Conservation (phyloP, 1,284 basidiomycete genomes). For the Spongiforma sp. region DNA sequence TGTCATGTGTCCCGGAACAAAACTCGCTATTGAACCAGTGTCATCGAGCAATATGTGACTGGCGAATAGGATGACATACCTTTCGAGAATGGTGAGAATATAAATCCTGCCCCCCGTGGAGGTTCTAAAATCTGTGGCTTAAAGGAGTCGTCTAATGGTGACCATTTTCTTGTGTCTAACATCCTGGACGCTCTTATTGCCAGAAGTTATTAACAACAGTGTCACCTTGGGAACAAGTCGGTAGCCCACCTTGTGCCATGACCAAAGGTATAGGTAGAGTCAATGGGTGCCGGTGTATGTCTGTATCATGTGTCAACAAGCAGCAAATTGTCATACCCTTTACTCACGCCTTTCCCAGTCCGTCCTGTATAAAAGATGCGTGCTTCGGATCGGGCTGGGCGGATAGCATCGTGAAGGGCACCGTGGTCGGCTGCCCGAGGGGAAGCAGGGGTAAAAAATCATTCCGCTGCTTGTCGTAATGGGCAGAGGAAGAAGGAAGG, state of each 20-base stretch:
- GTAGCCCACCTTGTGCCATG: background rate
- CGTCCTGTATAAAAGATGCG: background rate
- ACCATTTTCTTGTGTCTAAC: constrained; percentile 7
- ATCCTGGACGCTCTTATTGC: background rate
- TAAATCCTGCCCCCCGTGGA: no score
- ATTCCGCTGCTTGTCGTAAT: background rate
- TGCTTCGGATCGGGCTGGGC: background rate
- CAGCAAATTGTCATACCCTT: background rate
- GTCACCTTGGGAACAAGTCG: no score
- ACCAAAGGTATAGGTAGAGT: background rate
- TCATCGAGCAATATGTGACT: background rate
- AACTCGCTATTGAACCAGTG: background rate
- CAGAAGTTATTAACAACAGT: background rate
- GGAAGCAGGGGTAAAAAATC: background rate
- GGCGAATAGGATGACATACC: background rate
- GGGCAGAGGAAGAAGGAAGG: background rate
- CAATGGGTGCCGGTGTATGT: background rate
- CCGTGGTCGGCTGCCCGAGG: background rate
- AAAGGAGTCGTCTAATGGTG: background rate
- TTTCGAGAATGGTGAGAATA: background rate
- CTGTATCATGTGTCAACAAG: background rate
- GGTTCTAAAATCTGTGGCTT: background rate
- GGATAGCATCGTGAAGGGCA: background rate
- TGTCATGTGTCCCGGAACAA: background rate
- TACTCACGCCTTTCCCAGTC: constrained; percentile 5